Conservation (phyloP, 148 eudicot species). For the Amaranthus hypochondriacus region DNA sequence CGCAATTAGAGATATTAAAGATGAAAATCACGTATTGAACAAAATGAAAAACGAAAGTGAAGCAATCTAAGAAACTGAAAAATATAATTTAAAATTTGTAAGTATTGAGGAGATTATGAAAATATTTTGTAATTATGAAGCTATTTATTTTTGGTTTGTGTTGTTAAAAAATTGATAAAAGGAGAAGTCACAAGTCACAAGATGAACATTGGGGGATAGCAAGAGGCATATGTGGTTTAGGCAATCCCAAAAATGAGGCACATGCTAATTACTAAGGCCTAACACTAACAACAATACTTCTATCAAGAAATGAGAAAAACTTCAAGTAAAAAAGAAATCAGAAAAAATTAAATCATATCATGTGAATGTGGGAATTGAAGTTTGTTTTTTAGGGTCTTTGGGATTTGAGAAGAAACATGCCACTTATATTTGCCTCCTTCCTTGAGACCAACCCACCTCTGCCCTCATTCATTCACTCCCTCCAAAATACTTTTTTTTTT, state of each 20-base stretch:
- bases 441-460: constrained; percentile 25
- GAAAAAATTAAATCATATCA: constrained; percentile 9
- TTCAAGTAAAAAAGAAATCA: background rate
- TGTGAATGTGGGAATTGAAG: constrained; percentile 13
- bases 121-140: no score
- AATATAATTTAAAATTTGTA: no score
- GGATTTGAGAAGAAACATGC: constrained; percentile 25
- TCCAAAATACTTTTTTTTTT: background rate
- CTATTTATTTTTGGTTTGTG: no score
- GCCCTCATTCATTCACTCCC: constrained; percentile 5
- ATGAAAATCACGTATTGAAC: no score
- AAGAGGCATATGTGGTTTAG: constrained; percentile 4
- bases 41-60: no score
- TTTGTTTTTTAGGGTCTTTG: background rate
- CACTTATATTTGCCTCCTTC: constrained; percentile 29
- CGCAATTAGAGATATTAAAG: no score
- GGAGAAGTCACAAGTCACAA: no score
- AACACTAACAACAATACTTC: background rate
- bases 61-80: no score
- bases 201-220: constrained; percentile 10
- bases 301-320: background rate
- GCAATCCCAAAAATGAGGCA: constrained; percentile 18
- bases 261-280: constrained; percentile 2
- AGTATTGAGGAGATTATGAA: no score
- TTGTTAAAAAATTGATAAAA: no score